Percentiles rank a stretch among this genome's conserved stretches.
phyloP scores from a whole-genome alignment of 2,329 filamentous ascomycete species.

The Hansfordia pulvinata region DNA sequence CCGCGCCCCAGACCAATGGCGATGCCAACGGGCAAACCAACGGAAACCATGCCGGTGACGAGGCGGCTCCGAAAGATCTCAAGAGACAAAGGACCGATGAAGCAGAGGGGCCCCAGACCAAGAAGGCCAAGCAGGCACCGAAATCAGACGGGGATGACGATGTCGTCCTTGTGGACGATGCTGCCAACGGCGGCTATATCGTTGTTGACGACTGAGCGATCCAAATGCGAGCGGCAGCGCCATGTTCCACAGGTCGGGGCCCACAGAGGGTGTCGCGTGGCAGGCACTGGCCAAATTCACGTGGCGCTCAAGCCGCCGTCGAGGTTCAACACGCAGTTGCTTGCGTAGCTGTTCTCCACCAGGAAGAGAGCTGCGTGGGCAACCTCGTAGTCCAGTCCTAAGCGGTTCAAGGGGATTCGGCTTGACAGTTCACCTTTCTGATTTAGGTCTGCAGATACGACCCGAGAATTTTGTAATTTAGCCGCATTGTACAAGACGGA shows the following conservation, averaged over 20 bases:
- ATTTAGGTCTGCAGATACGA: constrained; percentile 13
- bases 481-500: too few relatives aligned
- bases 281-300: constrained; percentile 19
- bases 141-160: constrained; percentile 23
- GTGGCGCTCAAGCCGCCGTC: constrained; percentile 70
- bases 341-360: constrained; percentile 65
- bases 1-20: constrained; percentile 22
- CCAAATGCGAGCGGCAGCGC: too few relatives aligned
- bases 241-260: too few relatives aligned
- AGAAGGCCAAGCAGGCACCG: constrained; percentile 32
- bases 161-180: constrained; percentile 35
- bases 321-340: constrained; percentile 75
- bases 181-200: constrained; percentile 42
- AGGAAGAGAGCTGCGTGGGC: constrained; percentile 75
- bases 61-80: constrained; percentile 20
- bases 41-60: constrained; percentile 20
- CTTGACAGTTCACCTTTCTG: constrained; percentile 18
- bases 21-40: constrained; percentile 25
- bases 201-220: constrained; percentile 50
- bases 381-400: constrained; percentile 57
- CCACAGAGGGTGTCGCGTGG: constrained; percentile 5
- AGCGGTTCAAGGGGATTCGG: constrained; percentile 50
- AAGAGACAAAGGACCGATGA: constrained; percentile 35
- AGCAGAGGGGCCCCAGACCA: constrained; percentile 22
- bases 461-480: constrained; percentile 22